phyloP scores from a whole-genome alignment of 176 grass and related monocot genomes.

The Bonia amplexicaulis region DNA sequence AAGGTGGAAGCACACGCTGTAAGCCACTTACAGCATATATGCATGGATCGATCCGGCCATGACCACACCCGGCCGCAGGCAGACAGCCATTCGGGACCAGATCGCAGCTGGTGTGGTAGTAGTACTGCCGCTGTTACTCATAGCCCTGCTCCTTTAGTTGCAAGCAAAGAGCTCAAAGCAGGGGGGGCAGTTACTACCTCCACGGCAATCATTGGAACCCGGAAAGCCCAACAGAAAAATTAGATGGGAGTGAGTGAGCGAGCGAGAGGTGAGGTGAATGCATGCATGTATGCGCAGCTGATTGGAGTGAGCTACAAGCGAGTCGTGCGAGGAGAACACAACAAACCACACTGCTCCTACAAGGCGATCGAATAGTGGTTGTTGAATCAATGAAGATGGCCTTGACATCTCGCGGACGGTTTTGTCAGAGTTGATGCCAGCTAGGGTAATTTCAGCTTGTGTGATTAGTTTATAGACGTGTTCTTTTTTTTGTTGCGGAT shows the following conservation, averaged over 20 bases:
- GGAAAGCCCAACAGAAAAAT: slow-evolving; percentile 34
- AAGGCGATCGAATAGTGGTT: not conserved
- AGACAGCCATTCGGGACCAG: slow-evolving; percentile 21
- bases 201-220: slow-evolving; percentile 44
- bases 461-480: slow-evolving; percentile 29
- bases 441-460: not conserved
- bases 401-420: slow-evolving; percentile 9
- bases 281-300: not conserved
- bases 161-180: slow-evolving; percentile 44
- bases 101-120: slow-evolving; percentile 2
- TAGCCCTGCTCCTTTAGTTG: slow-evolving; percentile 37
- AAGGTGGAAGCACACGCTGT: slow-evolving; percentile 22
- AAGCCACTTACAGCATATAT: not conserved
- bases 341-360: no score
- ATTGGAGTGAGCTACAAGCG: slow-evolving; percentile 49
- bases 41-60: not conserved
- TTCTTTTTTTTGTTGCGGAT: no score
- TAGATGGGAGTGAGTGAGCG: not conserved
- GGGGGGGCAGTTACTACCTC: slow-evolving; percentile 10
- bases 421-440: slow-evolving; percentile 41
- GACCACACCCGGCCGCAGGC: not conserved
- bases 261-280: not conserved
- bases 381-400: not conserved
- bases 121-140: not conserved
- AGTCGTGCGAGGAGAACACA: not conserved